phyloP scores from a whole-genome alignment of 345 rosid genomes.

The Citrus reticulata region DNA sequence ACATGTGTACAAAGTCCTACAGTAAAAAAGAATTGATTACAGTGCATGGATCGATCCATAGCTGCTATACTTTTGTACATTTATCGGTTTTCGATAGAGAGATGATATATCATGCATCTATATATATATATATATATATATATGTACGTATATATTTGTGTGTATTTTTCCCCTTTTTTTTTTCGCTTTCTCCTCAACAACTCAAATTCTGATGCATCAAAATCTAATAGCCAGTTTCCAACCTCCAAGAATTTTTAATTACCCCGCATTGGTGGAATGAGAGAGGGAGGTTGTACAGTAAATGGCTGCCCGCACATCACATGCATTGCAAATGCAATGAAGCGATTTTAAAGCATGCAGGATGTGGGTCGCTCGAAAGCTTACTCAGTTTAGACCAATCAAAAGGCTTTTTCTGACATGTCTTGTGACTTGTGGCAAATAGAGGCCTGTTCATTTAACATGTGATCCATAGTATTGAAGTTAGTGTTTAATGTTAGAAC shows the following conservation, averaged over 20 bases:
- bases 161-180: too few species aligned
- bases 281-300: not conserved
- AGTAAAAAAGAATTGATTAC: not conserved
- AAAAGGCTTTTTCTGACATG: not conserved
- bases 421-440: not conserved
- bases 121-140: accelerated
- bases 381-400: not conserved
- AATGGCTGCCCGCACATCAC: not conserved
- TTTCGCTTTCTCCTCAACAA: too few species aligned
- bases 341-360: not conserved
- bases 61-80: not conserved
- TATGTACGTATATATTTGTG: too few species aligned
- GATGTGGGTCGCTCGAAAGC: not conserved
- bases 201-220: not conserved
- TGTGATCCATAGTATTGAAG: not conserved
- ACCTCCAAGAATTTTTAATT: not conserved
- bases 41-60: not conserved
- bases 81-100: not conserved
- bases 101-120: not conserved
- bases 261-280: not conserved
- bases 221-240: not conserved
- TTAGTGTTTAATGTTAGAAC: not conserved
- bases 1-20: not conserved
- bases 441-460: not conserved
- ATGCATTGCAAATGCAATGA: not conserved